phyloP scores from a whole-genome alignment of 768 basidiomycete species.

The Lyophyllum decastes region DNA sequence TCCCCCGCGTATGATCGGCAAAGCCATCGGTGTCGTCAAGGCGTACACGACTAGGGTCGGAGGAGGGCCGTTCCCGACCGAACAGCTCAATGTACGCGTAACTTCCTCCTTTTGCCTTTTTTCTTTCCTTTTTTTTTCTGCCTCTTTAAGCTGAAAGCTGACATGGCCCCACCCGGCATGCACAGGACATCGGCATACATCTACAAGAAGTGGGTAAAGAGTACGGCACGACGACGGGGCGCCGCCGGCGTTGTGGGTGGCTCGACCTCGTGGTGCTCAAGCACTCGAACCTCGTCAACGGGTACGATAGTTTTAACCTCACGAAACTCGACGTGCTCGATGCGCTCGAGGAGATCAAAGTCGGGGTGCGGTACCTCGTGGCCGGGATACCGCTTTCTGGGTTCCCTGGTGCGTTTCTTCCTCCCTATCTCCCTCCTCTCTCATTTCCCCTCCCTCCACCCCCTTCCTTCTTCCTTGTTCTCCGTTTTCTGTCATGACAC shows the following conservation, averaged over 20 bases:
- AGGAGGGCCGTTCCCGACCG: slow-evolving; percentile 97
- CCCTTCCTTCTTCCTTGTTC: not conserved
- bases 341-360: slow-evolving; percentile 80
- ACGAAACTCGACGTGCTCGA: slow-evolving; percentile 97
- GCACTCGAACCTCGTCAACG: slow-evolving; percentile 92
- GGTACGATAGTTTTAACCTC: slow-evolving; percentile 90
- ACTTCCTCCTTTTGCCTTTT: not conserved
- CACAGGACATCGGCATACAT: slow-evolving; percentile 77
- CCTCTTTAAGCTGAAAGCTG: not conserved
- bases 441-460: not conserved
- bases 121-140: not conserved
- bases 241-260: slow-evolving; percentile 94
- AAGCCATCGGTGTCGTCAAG: slow-evolving; percentile 91
- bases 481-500: too few relatives aligned
- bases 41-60: slow-evolving; percentile 99
- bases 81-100: slow-evolving; percentile 78
- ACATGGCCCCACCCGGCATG: not conserved
- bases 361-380: slow-evolving; percentile 78
- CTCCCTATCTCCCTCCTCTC: too few relatives aligned
- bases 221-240: slow-evolving; percentile 91
- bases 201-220: slow-evolving; percentile 94
- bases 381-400: slow-evolving; percentile 78
- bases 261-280: slow-evolving; percentile 94
- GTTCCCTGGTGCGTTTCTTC: slow-evolving; percentile 86
- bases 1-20: slow-evolving; percentile 86